Conservation (phyloP, 805 yeast genomes). For the Clavispora santaluciae region DNA sequence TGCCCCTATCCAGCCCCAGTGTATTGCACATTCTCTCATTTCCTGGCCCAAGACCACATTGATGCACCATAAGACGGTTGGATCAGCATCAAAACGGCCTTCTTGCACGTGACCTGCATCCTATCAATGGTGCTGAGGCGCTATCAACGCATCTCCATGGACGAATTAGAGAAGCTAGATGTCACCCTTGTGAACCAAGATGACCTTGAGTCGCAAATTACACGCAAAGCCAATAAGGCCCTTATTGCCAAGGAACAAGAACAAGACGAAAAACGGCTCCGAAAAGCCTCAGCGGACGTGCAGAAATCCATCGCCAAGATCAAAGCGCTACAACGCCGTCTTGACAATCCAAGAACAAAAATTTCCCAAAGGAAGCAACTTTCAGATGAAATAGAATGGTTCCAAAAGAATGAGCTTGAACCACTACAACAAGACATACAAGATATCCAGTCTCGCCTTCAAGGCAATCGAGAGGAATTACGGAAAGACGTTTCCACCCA, state of each 20-base stretch:
- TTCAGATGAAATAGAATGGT: slow-evolving; percentile 47
- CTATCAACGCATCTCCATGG: not conserved
- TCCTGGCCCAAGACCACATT: too few species aligned
- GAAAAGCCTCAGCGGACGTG: slow-evolving; percentile 52
- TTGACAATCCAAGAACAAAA: slow-evolving; percentile 50
- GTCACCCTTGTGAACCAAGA: slow-evolving; percentile 71
- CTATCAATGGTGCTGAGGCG: not conserved
- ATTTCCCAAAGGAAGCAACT: slow-evolving; percentile 59
- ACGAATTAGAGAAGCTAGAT: slow-evolving; percentile 14
- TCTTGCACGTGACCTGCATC: not conserved
- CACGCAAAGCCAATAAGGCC: slow-evolving; percentile 60
- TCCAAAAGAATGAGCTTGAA: slow-evolving; percentile 47
- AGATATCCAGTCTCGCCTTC: slow-evolving; percentile 44
- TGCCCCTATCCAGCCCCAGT: too few species aligned
- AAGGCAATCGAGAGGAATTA: slow-evolving; percentile 19
- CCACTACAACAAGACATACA: slow-evolving; percentile 55
- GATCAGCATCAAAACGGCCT: too few species aligned
- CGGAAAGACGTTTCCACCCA: slow-evolving; percentile 3
- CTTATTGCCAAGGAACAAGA: slow-evolving; percentile 62
- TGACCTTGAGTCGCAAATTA: slow-evolving; percentile 69
- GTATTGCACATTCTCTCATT: too few species aligned
- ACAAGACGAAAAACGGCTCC: slow-evolving; percentile 70
- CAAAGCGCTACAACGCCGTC: slow-evolving; percentile 41
- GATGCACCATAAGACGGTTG: too few species aligned
- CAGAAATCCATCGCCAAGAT: slow-evolving; percentile 42